Base-by-base conservation (phyloP, 2,329 filamentous ascomycete species). In the Decorospora gaudefroyi region DNA sequence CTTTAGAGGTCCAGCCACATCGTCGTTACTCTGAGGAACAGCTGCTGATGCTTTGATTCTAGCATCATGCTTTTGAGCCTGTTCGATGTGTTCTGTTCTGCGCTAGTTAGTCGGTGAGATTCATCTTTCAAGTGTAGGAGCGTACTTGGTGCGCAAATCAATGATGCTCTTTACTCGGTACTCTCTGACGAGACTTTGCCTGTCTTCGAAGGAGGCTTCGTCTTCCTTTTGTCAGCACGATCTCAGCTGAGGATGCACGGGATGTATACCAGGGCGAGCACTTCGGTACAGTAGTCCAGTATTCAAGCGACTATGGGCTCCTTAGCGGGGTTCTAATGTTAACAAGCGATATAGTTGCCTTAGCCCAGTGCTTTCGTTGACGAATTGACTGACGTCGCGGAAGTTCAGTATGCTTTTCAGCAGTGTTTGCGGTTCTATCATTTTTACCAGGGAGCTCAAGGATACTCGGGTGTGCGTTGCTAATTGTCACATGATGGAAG, bases 111-210 rank as follows among this genome's bases (percentile, higher is more conserved):
- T 19, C 30, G 25, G n/a, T n/a, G 17, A 6, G 12, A 16, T 21
- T 15, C 7, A 3, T 9, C 4, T 7, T 17, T n/a, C 3, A 6
- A 23, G n/a, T 7, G 13, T 8, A 5, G 4, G 7, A 12, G 25
- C 48, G 69, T 77, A 88, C 83, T 85, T 83, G 50, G 89, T 88
- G 42, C 90, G 81, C 8, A 95, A 74, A 72, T 95, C 90, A 47
- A 95, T 79, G 27, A 95, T 80, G 2, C 84, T 88, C 54, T 78
- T 81, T 52, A 95, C 80, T 15, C 80, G 77, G 55, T 85, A 78
- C 21, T 82, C 77, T 6, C 83, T 70, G 7, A 74, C 69, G 8
- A 95, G 76, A 21, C 75, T 72, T 22, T 74, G 65, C 42, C 81
- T 80, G 69, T 95, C 90, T 23, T 75, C 65, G 13, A 76, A 61